phyloP scores from a whole-genome alignment of 2,329 filamentous ascomycete species.

The Pseudogymnoascus sp. region DNA sequence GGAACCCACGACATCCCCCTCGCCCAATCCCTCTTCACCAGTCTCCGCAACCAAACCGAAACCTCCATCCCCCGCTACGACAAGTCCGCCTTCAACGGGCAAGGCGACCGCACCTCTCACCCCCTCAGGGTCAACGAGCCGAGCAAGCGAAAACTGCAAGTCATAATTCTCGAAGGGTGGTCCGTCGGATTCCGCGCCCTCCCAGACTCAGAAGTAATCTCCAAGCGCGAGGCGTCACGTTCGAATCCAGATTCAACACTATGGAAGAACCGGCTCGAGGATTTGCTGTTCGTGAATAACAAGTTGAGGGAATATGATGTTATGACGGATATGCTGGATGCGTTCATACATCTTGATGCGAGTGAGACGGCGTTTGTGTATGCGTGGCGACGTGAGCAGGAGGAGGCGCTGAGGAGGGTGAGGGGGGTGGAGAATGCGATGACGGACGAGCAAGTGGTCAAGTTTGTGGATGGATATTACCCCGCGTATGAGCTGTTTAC shows the following conservation, averaged over 20 bases:
- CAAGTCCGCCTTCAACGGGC: conserved; percentile 53
- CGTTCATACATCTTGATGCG: conserved; percentile 57
- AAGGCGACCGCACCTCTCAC: conserved; percentile 51
- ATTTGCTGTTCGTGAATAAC: conserved; percentile 51
- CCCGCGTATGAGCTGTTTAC: conserved; percentile 50
- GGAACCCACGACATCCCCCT: conserved; percentile 56
- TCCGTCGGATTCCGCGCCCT: conserved; percentile 59
- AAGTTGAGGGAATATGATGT: conserved; percentile 48
- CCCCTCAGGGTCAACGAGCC: conserved; percentile 41
- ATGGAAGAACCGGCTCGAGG: conserved; percentile 44
- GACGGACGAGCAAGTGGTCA: conserved; percentile 53
- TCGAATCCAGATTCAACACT: conserved; percentile 31
- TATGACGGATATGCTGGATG: conserved; percentile 51
- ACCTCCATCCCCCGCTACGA: conserved; percentile 56
- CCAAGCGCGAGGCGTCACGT: conserved; percentile 32
- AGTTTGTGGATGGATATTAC: conserved; percentile 54
- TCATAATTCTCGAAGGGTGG: conserved; percentile 66
- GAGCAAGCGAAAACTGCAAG: conserved; percentile 25
- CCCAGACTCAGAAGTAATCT: conserved; percentile 37
- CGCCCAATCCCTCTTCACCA: conserved; percentile 43
- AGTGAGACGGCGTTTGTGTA: conserved; percentile 55
- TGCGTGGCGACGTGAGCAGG: conserved; percentile 58
- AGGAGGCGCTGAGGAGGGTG: conserved; percentile 44
- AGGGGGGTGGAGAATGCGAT: conserved; percentile 50
- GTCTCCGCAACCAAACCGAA: conserved; percentile 38